Base-by-base conservation (phyloP, 345 rosid species). In the Syzygium oleosum region DNA sequence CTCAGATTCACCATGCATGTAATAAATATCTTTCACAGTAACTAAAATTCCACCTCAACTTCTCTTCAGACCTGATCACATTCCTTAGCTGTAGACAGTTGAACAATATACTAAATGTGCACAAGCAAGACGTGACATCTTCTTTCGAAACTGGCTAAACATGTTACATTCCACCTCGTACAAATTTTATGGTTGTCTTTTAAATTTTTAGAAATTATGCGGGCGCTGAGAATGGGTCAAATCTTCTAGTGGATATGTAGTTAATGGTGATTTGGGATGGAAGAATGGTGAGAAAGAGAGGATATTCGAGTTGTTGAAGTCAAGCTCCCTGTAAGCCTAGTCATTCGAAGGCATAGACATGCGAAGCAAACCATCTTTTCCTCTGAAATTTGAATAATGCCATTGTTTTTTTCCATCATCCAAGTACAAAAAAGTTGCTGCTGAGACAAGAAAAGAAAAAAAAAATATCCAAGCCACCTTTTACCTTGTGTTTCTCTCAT, bases 391-490 rank as follows among this genome's bases (percentile, higher is more conserved):
- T 73, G 49, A 73, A 73, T 41, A 19, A 38, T 8, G 27, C 3
- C 83, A 9, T 73, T 38, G 25, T 10, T 73, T 73, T 61, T 38
- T 68, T 3, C 7, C 49, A 38, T 73, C 83, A 38, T 38, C 49
- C 27, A 19, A 11, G 13, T 19, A 73, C 14, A 10, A 73, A 73
- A 34, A 38, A 2, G 14, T 19, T 38, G 0, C 4, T 38, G 27
- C 43, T 4, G 11, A 21, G 83, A 41, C 8, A 0, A 38, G 22
- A 1, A 31, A 68, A 68, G 21, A 1, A 2, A 65, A 21, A 19
- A 9, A 8, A 68, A 29, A 7, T 4, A 61, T 13, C 34, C 17
- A n/a, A n/a, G 46, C 83, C 15, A 73, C 49, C 25, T 41, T 73
- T 2, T 22, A 73, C 49, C 49, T 38, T 38, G 21, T 0, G 27